Evolutionary conservation across 2,329 filamentous ascomycete genomes (phyloP).

Genomic region (Xylaria sp.): DNA sequence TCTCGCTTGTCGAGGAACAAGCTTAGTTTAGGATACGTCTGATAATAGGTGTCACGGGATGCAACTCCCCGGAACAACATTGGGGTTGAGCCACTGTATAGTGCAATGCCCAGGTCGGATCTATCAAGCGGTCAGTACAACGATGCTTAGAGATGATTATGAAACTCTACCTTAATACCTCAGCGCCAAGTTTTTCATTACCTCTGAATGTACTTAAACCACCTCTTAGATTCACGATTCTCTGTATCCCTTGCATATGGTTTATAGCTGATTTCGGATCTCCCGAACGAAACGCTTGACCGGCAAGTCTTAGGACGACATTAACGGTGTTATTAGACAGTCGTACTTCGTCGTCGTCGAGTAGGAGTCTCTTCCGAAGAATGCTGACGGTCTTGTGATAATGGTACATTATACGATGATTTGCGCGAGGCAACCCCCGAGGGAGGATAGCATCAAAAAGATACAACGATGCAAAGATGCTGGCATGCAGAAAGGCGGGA

Average conservation of each 20-base stretch:
- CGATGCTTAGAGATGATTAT: neutral
- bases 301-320: slow-evolving; percentile 50
- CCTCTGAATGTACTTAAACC: slow-evolving; percentile 48
- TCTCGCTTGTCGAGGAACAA: neutral
- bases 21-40: slow-evolving; percentile 7
- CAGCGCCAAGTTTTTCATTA: slow-evolving; percentile 52
- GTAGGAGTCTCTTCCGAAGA: slow-evolving; percentile 34
- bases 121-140: neutral
- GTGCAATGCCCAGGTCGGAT: slow-evolving; percentile 9
- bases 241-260: slow-evolving; percentile 53
- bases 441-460: slow-evolving; percentile 28
- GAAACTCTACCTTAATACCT: slow-evolving; percentile 43
- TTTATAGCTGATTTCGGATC: slow-evolving; percentile 47
- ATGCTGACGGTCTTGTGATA: slow-evolving; percentile 34
- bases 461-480: slow-evolving; percentile 30
- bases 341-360: slow-evolving; percentile 12
- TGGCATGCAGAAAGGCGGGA: slow-evolving; percentile 34
- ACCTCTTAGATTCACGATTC: slow-evolving; percentile 53
- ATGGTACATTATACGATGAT: slow-evolving; percentile 20
- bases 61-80: neutral
- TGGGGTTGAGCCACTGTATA: slow-evolving; percentile 2
- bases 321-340: slow-evolving; percentile 49
- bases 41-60: neutral
- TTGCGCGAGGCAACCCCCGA: neutral
- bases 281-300: slow-evolving; percentile 46